Evolutionary conservation across 164 flowering plant genomes (phyloP), one percentile per base, ranked within the genome.

Genomic region (grape (Vitis vinifera)): DNA sequence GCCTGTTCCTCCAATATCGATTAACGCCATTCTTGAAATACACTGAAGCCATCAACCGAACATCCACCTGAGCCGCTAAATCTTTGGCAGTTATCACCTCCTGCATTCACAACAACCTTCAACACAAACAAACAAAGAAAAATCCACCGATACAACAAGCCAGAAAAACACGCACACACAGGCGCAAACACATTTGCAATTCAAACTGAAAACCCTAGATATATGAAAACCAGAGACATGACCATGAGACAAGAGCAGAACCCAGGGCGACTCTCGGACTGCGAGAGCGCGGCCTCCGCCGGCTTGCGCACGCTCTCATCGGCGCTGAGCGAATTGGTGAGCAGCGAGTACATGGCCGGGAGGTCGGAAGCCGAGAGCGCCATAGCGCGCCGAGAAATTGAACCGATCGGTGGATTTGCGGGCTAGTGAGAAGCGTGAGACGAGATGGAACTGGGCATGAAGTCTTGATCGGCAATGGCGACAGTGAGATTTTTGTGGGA

Each of bases 191-290:
- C 51, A 44, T 8, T 11, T 19, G 30, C 15, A n/a, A n/a, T 3
- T 23, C n/a, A 65, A 63, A 51, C 8, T 2, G 0, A 14, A 76
- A 76, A 76, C 73, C 71, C 77, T 70, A 71, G 62, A 71, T 65
- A 78, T 29, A 27, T 10, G 50, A 17, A 59, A 17, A 57, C 10
- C 44, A 6, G 5, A 67, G n/a, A 48, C 19, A 53, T 10, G 83
- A 92, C 98, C 95, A 95, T 77, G 23, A 95, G 88, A 63, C 97
- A 95, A 27, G 96, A 95, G 80, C 97, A 95, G 74, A 95, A 95
- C 6, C 99, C 97, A 52, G 99, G 94, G 51, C 90, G 71, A 72
- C 77, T 78, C 67, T 93, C 98, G 55, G 88, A 93, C 79, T 90
- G 86, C 27, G 94, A 79, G 9, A 95, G 92, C 19, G 97, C 88